phyloP scores from a whole-genome alignment of 73 alveolate genomes.

The Stentor roeselii region DNA sequence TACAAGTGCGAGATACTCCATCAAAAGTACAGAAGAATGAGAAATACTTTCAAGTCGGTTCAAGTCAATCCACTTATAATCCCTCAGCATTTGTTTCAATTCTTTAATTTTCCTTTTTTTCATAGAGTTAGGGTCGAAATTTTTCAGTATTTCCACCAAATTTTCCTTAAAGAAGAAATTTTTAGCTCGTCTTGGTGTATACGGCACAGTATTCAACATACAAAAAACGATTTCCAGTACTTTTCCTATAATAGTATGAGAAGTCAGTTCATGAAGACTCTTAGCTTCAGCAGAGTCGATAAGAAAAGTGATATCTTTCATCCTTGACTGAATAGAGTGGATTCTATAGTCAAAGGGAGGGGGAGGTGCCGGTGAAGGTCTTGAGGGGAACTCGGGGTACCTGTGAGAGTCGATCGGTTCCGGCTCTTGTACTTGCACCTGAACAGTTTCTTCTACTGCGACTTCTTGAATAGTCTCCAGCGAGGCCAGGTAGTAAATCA shows the following conservation, averaged over 20 bases:
- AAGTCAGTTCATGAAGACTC: not conserved
- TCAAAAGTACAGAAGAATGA: not conserved
- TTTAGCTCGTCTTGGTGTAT: not conserved
- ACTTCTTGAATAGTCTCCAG: not conserved
- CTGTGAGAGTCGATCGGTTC: not conserved
- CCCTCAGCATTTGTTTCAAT: not conserved
- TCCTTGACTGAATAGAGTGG: not conserved
- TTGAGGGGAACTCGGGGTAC: not conserved
- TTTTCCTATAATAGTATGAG: slow-evolving; percentile 4
- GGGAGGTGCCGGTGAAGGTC: not conserved
- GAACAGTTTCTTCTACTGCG: not conserved
- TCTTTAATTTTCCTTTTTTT: not conserved
- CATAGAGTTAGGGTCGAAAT: not conserved
- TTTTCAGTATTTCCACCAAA: not conserved
- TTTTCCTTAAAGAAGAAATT: not conserved
- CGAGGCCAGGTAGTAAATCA: not conserved
- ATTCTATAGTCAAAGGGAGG: not conserved
- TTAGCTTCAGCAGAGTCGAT: not conserved
- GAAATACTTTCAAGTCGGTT: not conserved
- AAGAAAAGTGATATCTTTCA: not conserved
- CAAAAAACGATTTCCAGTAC: not conserved
- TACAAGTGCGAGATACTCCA: not conserved
- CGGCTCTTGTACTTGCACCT: not conserved
- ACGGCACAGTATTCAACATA: not conserved
- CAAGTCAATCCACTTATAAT: not conserved